A percentile compares a stretch with the other conserved stretches of the same genome.
phyloP scores from a whole-genome alignment of 1,139 yeast genomes.

The Pichia sp. region DNA sequence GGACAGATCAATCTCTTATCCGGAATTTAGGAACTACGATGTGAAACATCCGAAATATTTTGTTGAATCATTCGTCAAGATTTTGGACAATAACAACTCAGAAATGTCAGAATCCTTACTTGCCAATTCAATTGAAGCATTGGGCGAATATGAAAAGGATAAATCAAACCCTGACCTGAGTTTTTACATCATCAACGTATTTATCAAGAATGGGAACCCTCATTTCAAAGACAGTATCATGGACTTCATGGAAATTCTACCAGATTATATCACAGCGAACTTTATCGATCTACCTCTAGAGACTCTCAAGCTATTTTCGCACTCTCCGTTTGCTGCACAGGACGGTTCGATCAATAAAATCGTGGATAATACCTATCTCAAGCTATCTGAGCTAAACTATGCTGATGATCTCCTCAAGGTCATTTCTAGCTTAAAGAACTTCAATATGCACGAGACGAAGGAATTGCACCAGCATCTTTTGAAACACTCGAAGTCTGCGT shows the following conservation, averaged over 20 bases:
- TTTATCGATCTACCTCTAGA: conserved; percentile 25
- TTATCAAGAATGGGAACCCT: conserved; percentile 21
- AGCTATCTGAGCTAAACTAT: conserved; percentile 16
- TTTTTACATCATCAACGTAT: conserved; percentile 23
- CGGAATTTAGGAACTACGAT: conserved; percentile 8
- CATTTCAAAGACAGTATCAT: conserved; percentile 21
- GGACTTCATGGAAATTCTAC: conserved; percentile 27
- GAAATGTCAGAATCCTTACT: conserved; percentile 17
- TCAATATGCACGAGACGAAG: conserved; percentile 22
- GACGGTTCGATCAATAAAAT: conserved; percentile 12
- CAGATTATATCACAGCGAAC: conserved; percentile 25
- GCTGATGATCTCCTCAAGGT: conserved; percentile 7
- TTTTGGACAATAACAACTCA: conserved; percentile 12
- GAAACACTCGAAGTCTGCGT: conserved; percentile 21
- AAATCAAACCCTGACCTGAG: conserved; percentile 19
- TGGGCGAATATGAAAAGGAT: conserved; percentile 19
- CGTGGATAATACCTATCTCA: conserved; percentile 31
- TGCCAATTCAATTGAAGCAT: conserved; percentile 20
- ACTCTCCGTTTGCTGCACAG: conserved; percentile 9
- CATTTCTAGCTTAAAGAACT: conserved; percentile 10
- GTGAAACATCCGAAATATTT: conserved; percentile 13
- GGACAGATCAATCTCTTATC: conserved; percentile 11
- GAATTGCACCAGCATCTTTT: conserved; percentile 27
- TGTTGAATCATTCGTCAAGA: conserved; percentile 18
- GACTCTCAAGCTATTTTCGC: conserved; percentile 21